Conservation (phyloP, 179 eudicot genomes). For the Heliamphora pulchella region DNA sequence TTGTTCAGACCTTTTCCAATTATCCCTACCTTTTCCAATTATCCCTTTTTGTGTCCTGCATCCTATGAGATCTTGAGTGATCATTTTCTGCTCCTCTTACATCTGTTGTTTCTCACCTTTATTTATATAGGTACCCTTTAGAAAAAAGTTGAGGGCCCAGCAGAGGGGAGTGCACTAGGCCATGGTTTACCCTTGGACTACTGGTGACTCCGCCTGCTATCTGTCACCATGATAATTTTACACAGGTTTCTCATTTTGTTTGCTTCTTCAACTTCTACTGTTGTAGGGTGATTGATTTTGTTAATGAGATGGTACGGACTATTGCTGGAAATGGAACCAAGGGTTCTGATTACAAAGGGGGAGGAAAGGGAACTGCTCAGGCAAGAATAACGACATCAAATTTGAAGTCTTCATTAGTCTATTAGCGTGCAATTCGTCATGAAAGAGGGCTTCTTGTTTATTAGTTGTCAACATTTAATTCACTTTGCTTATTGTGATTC, state of each 20-base stretch:
- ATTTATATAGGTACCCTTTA: too few species aligned
- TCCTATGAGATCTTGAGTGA: too few species aligned
- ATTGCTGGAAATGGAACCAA: conserved; percentile 96
- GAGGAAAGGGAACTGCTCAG: conserved; percentile 75
- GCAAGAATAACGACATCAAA: conserved; percentile 35
- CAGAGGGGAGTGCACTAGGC: too few species aligned
- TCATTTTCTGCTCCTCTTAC: too few species aligned
- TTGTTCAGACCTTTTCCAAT: too few species aligned
- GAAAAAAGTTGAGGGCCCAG: too few species aligned
- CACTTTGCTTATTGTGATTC: background rate
- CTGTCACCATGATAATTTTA: background rate
- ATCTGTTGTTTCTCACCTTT: too few species aligned
- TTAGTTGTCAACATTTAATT: background rate
- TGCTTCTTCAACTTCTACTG: conserved; percentile 1
- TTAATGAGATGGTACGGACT: conserved; percentile 70
- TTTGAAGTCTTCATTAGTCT: background rate
- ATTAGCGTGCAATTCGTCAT: background rate
- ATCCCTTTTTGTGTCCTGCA: too few species aligned
- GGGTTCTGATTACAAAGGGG: conserved; percentile 93
- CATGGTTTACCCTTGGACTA: background rate
- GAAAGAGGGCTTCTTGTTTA: background rate
- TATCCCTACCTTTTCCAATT: too few species aligned
- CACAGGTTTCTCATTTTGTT: background rate
- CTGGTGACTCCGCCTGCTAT: background rate
- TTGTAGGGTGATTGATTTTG: conserved; percentile 92